Base-by-base conservation (phyloP, 2,329 filamentous ascomycete genomes). In the Xylariaceae sp. region DNA sequence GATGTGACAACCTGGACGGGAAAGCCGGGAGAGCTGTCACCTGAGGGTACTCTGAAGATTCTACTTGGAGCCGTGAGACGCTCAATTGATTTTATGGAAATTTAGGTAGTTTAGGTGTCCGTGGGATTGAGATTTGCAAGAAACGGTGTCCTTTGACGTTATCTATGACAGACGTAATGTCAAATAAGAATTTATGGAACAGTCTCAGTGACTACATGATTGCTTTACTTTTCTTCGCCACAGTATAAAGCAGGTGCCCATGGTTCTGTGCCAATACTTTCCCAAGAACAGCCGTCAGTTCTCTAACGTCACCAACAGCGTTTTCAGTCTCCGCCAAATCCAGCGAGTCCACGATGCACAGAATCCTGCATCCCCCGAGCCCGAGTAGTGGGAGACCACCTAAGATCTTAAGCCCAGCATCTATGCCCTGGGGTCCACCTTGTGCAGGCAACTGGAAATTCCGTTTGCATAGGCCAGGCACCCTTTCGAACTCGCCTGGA, bases 1-100 rank as follows among this genome's bases (percentile, higher is more conserved):
- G 89, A 92, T 69, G 91, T 88, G 0, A 85, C 89, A 47, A 86
- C 87, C 0, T 91, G 86, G 79, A 66, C 58, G 7, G 66, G 63
- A 0, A 52, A 37, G 7, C 53, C 59, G 4, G 69, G 67, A 11
- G 76, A 79, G 36, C 72, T 91, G 34, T 85, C 82, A 3, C 84
- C 79, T 0, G 79, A 86, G 9, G 84, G 81, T 0, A 82, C 91
- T 43, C 67, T 91, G 47, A 91, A 91, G 69, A 82, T 82, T 41
- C 83, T 90, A 0, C 74, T 91, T 21, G 87, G 88, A 1, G 80
- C 80, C 1, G 84, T 91, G 16, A 53, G 59, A 26, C 61, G 60
- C 12, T 66, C 65, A 6, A 44, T 71, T 52, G 66, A 70, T n/a
- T 48, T 57, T 16, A 51, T 47, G 53, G 28, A 58, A 11, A 36